Base-by-base conservation (phyloP, 805 yeast species). In the Saturnispora quitensis region DNA sequence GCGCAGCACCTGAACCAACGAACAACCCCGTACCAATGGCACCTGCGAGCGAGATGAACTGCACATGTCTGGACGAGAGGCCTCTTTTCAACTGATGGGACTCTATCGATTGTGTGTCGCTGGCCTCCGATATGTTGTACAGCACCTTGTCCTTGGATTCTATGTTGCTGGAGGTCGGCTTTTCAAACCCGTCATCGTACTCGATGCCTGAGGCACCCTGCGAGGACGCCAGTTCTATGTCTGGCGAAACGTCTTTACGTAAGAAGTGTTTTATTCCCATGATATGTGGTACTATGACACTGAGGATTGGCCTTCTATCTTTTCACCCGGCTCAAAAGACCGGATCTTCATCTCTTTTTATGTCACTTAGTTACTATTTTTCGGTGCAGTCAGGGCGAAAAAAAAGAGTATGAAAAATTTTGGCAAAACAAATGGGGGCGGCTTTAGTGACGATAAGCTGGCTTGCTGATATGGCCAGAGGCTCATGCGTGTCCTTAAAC, bases 21-120 rank as follows among this genome's bases (percentile, higher is more conserved):
- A 76, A 73, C 50, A 76, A 65, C 45, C 80, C 81, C n/a, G 87
- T 81, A 65, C 89, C 88, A 56, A 83, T 80, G 54, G 82, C 75
- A 59, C 87, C 86, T 55, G 86, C 89, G 50, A 83, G 74, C 38
- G 88, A 83, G 55, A 82, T 78, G 82, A 82, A 77, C 64, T 80
- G 84, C 51, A 77, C 68, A 52, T 77, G 80, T 62, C 81, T 69
- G 38, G 70, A 62, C 54, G 71, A 70, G 53, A 77, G 67, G 35
- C 73, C 71, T 57, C 78, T 65, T 42, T 58, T 50, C n/a, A 62
- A 52, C 33, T 38, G 42, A 38, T 38, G 42, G 2, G 50, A 47
- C 15, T 27, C 20, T 0, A 40, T 15, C 8, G 45, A 40, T 3
- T 15, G 15, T 22, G 40, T 15, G 9, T 47, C 50, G 13, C 24